Conservation (phyloP, 768 basidiomycete genomes). For the Epithele typhae region DNA sequence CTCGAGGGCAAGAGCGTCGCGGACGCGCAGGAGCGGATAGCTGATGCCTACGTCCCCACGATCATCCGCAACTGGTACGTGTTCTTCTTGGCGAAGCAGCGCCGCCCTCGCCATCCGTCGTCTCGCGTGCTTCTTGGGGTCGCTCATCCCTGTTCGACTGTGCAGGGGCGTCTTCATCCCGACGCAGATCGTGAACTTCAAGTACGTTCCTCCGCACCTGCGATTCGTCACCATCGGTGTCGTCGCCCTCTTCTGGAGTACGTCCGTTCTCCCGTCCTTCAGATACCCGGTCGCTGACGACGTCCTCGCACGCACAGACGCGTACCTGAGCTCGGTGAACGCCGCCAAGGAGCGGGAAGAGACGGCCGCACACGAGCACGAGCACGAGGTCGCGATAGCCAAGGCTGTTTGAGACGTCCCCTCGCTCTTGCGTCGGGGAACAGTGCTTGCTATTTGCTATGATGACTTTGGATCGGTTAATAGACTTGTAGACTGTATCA, state of each 20-base stretch:
- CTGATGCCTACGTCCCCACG: slow-evolving; percentile 61
- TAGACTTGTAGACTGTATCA: too few species aligned
- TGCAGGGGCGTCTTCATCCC: slow-evolving; percentile 70
- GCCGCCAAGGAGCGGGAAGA: slow-evolving; percentile 14
- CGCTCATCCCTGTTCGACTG: too few species aligned
- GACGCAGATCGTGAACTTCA: slow-evolving; percentile 76
- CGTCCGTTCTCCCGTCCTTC: slow-evolving; percentile 23
- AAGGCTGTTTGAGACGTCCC: too few species aligned
- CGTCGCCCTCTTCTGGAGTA: slow-evolving; percentile 83
- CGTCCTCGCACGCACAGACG: slow-evolving; percentile 15
- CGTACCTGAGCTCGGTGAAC: slow-evolving; percentile 29
- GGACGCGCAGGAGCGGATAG: slow-evolving; percentile 47
- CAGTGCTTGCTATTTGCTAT: too few species aligned
- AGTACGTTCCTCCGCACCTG: slow-evolving; percentile 70
- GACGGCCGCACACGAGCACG: neutral
- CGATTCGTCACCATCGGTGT: slow-evolving; percentile 72
- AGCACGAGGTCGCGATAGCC: slow-evolving; percentile 3
- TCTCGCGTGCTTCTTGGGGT: too few species aligned
- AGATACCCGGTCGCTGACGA: neutral
- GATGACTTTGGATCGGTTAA: too few species aligned
- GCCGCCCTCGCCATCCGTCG: neutral
- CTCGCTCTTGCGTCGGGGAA: too few species aligned
- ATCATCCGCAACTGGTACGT: slow-evolving; percentile 71
- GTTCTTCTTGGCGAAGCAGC: neutral
- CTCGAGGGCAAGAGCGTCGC: slow-evolving; percentile 67